Base-by-base conservation (phyloP, 192 early-diverging fungal species). In the Entomortierella lignicola region DNA sequence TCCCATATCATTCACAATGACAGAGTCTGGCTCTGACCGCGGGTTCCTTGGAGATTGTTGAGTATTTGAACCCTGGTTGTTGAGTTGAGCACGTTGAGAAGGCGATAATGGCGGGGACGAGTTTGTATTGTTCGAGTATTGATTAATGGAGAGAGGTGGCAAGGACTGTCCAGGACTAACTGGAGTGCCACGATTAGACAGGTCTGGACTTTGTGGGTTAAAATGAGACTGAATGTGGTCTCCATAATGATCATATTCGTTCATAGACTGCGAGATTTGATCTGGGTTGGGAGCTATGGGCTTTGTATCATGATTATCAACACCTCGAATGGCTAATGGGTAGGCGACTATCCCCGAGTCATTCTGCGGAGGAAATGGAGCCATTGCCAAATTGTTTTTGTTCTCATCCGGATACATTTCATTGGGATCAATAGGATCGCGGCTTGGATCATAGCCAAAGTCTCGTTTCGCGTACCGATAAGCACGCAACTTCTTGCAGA, bases 341-440 rank as follows among this genome's bases (percentile, higher is more conserved):
- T 60, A 60, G 18, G 71, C 11, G n/a, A 43, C 39, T 26, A 64
- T 39, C 13, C 34, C 70, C 0, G 55, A 53, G 44, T 60, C 71
- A 21, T 31, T 42, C 2, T 61, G 58, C 43, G 6, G 26, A 29
- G 47, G 26, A 8, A 15, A 27, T 56, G 64, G 30, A 37, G 34
- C 4, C 5, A 7, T 37, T 4, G 34, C 4, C 34, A 7, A 10
- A 10, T 37, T 10, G 10, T 37, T 7, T 37, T 72, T 72, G 70
- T 54, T 63, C 12, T 63, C 59, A 13, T 17, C 37, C 3, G 75
- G 67, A 34, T 66, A 68, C 17, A 79, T 68, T 29, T 70, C 75
- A 58, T 69, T 69, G 4, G 75, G 75, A 25, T 79, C 59, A 54
- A 79, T 79, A 18, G 75, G 75, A 21, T 79, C 75, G 27, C 75